Base-by-base conservation (phyloP, 2,329 filamentous ascomycete species). In the Colletotrichum acutatum region DNA sequence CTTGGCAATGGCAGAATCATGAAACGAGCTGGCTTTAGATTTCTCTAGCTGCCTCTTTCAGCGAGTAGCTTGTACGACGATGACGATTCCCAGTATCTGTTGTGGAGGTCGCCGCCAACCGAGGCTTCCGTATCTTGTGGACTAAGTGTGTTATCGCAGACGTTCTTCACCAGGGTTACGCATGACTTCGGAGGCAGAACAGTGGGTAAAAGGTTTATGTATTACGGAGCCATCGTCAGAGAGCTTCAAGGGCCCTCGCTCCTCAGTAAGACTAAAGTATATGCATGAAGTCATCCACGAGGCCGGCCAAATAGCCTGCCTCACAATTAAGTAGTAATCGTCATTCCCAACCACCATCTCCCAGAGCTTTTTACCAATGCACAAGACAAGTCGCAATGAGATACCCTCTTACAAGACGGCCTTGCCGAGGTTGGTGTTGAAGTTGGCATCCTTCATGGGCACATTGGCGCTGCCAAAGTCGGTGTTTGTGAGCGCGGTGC, bases 381-480 rank as follows among this genome's bases (percentile, higher is more conserved):
- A n/a, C 4, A 11, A 1, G 4, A 32, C n/a, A n/a, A 24, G 4
- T 28, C 3, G 16, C 12, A 4, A 0, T 5, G 22, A 19, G 14
- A 19, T 0, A 5, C 3, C 6, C 11, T 7, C 30, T 42, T 66
- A 75, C 32, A 74, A 49, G 16, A 66, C 72, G 11, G 74, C 74
- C 42, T 73, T 66, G 49, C 53, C 72, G 11, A 75, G 72, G 64
- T 75, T 75, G 66, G 46, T 59, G 37, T 30, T 28, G 42, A 75
- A 75, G 70, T 72, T 75, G 54, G 30, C 61, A 8, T 75, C 60
- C 57, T 75, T 75, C 52, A 85, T 85, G 2, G 83, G 83, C 63
- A 85, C 83, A 72, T 78, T 84, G 24, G 82, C 83, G 52, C 32
- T 58, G 24, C 83, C 84, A 71, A 85, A 85, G 76, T 84, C 79